Base-by-base conservation (phyloP, 768 basidiomycete genomes). In the Hygrophoropsis aurantiaca region DNA sequence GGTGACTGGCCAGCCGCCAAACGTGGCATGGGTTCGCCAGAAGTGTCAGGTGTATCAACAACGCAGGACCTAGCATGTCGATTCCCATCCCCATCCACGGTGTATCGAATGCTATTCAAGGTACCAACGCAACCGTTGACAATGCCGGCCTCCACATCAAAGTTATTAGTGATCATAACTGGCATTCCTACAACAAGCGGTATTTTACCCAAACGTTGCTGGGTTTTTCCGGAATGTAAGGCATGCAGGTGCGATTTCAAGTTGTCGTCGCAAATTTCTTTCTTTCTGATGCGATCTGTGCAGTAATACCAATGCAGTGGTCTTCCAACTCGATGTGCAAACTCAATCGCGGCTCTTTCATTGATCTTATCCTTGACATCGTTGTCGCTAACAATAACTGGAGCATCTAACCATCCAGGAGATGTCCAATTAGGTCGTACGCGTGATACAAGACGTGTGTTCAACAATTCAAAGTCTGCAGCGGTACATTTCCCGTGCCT, bases 141-240 rank as follows among this genome's bases (percentile, higher is more conserved):
- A 26, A 73, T 46, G 0, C 73, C 72, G 5, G 57, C 54, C 19
- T 59, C 44, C 0, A 74, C 62, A 39, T 74, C 71, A 46, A 59
- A 71, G 40, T 74, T 75, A n/a, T 67, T 58, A 0, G 56, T 44
- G 0, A 75, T 48, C 40, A 73, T 58, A 0, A 75, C 66, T 0
- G 69, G 71, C 71, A 75, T 74, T 0, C 72, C 73, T 4, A 66
- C 56, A 0, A 63, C 66, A 0, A 76, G 38, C 0, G 70, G 73
- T 1, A 74, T 41, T 8, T 52, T 30, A 13, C 27, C 27, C 27
- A 30, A 30, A 30, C 27, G 6, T 30, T 30, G 27, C 27, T 30
- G 6, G 47, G 67, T 71, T 10, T 44, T 20, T 1, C 67, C 66
- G 0, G 66, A 65, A 46, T 58, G 46, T 4, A 68, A 1, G 0